Conservation (phyloP, 106 monocot species). For the Dendrobium officinale region DNA sequence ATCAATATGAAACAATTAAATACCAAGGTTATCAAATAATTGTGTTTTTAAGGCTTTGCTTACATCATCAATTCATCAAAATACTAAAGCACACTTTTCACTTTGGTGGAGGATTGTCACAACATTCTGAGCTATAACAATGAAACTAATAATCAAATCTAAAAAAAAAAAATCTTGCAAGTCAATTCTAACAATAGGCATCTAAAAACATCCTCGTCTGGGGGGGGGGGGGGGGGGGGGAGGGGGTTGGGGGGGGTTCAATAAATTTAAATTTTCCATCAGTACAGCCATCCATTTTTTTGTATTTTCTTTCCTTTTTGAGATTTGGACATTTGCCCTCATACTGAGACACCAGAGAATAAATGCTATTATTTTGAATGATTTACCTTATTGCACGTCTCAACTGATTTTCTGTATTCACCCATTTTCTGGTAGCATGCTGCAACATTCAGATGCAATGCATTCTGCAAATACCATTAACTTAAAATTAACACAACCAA, state of each 20-base stretch:
- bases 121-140: neutral
- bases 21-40: too few relatives aligned
- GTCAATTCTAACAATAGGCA: neutral
- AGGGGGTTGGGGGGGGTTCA: neutral
- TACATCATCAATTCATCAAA: neutral
- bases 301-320: neutral
- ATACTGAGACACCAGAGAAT: neutral
- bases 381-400: constrained; percentile 82
- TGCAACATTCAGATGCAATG: constrained; percentile 86
- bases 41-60: too few relatives aligned
- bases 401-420: constrained; percentile 82
- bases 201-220: neutral
- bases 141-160: neutral
- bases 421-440: constrained; percentile 97
- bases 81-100: neutral
- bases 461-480: constrained; percentile 45
- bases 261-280: neutral
- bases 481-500: constrained; percentile 7
- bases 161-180: neutral
- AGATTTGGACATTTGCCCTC: neutral
- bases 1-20: too few relatives aligned
- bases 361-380: neutral
- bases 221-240: too few relatives aligned
- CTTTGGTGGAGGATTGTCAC: neutral
- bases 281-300: neutral